A percentile compares a stretch with the other conserved stretches of the same genome.
Conservation (phyloP, 225 moss, liverwort and hornwort species). For the Antitrichia curtipendula region DNA sequence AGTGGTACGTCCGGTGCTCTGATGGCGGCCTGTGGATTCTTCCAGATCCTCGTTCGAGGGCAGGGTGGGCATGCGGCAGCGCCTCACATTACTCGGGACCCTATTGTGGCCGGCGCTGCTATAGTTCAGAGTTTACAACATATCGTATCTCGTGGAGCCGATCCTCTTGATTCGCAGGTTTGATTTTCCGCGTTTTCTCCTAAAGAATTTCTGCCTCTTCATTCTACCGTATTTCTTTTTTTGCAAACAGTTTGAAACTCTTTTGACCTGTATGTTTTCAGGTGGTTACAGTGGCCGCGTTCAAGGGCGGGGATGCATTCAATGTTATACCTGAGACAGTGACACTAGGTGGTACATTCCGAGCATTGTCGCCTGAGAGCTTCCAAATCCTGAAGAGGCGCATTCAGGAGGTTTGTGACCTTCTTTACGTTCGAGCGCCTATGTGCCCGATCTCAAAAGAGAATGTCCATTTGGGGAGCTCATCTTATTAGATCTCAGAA, state of each 20-base stretch:
- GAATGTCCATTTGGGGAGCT: neutral
- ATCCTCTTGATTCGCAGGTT: conserved; percentile 79
- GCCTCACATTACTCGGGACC: conserved; percentile 46
- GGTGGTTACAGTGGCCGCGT: conserved; percentile 66
- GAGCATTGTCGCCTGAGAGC: conserved; percentile 49
- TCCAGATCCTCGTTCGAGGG: conserved; percentile 47
- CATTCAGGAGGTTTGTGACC: conserved; percentile 55
- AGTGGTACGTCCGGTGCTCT: conserved; percentile 43
- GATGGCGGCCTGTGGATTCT: conserved; percentile 61
- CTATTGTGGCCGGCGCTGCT: conserved; percentile 57
- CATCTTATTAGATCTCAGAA: neutral
- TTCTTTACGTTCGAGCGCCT: neutral
- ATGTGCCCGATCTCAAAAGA: neutral
- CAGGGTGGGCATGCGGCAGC: conserved; percentile 67
- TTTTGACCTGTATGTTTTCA: conserved; percentile 4
- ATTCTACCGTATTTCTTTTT: neutral
- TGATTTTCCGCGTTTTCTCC: neutral
- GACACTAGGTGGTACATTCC: conserved; percentile 66
- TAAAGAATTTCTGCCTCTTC: neutral
- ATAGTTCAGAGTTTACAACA: conserved; percentile 61
- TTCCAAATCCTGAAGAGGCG: conserved; percentile 44
- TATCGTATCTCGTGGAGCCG: conserved; percentile 64
- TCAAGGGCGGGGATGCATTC: conserved; percentile 59
- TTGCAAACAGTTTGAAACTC: neutral
- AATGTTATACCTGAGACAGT: conserved; percentile 68